phyloP scores from a whole-genome alignment of 768 basidiomycete genomes.

The Tricholoma bakamatsutake region DNA sequence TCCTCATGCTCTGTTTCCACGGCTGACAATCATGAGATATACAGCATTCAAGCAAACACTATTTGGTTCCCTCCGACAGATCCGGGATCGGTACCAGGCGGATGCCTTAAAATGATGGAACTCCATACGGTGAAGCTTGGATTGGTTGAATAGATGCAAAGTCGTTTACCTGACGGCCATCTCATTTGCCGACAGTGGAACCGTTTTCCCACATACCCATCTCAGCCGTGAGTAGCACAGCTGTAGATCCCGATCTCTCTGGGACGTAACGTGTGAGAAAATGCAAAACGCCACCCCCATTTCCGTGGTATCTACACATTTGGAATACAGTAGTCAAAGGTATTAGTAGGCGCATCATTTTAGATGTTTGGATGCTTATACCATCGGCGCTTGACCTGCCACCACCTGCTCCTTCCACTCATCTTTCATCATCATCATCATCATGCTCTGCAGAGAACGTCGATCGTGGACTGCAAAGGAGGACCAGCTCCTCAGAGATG shows the following conservation, averaged over 20 bases:
- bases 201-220: constrained; percentile 17
- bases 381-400: constrained; percentile 10
- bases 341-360: constrained; percentile 18
- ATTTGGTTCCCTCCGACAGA: constrained; percentile 14
- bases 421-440: constrained; percentile 14
- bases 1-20: neutral
- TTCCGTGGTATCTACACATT: constrained; percentile 16
- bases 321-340: constrained; percentile 9
- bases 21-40: neutral
- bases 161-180: constrained; percentile 21
- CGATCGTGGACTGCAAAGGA: constrained; percentile 48
- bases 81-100: constrained; percentile 12
- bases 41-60: no score
- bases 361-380: constrained; percentile 13
- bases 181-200: constrained; percentile 17
- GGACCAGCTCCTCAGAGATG: constrained; percentile 46
- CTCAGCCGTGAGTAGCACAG: constrained; percentile 16
- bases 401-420: constrained; percentile 12
- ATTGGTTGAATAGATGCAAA: constrained; percentile 6
- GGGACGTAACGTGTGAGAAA: constrained; percentile 13
- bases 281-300: constrained; percentile 18
- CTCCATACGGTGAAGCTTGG: constrained; percentile 11
- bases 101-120: constrained; percentile 11
- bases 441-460: constrained; percentile 40
- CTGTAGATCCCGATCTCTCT: constrained; percentile 20